Evolutionary conservation across 345 rosid genomes (phyloP), one percentile per base, ranked within the genome.

Genomic region (Eucalyptus shirleyi): DNA sequence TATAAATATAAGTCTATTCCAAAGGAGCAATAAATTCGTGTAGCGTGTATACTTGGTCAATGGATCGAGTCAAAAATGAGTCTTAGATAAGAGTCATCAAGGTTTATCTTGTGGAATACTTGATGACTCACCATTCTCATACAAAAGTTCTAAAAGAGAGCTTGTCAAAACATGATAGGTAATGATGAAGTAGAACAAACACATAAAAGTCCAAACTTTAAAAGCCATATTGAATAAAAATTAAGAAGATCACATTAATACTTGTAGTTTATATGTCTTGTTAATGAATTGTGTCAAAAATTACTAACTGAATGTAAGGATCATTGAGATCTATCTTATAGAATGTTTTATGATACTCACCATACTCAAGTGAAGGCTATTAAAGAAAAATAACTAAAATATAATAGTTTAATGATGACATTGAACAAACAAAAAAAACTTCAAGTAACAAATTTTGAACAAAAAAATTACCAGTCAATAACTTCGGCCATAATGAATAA

Each of bases 41-140:
- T 8, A 32, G 23, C 0, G 40, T 4, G 12, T 32, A 7, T 32
- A 1, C 40, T 32, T 8, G 0, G 21, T 16, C 40, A 67, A 32
- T 67, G 21, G 40, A 18, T 67, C 1, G 80, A 15, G 80, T 9
- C 12, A 0, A 16, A 67, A 67, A 67, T 67, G 1, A 62, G 8
- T 62, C 17, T 62, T 62, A 28, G 8, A 12, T 62, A 3, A 62
- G 69, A 30, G 69, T 30, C 7, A 13, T 30, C 2, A 34, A 30
- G 77, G 40, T 32, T 67, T 67, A 32, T n/a, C 80, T 67, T 67
- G 18, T 3, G 0, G 80, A 67, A n/a, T 15, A n/a, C 0, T 67
- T n/a, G 40, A 67, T 67, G 1, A 32, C 32, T 62, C 32, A 26
- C n/a, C 67, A 60, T 60, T 26, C 67, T 60, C 32, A 6, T 24